These are phyloP conservation scores for Podospora sp. DNA, from an alignment of 495 filamentous ascomycete genomes.

Conservation along the genomic window DNA sequence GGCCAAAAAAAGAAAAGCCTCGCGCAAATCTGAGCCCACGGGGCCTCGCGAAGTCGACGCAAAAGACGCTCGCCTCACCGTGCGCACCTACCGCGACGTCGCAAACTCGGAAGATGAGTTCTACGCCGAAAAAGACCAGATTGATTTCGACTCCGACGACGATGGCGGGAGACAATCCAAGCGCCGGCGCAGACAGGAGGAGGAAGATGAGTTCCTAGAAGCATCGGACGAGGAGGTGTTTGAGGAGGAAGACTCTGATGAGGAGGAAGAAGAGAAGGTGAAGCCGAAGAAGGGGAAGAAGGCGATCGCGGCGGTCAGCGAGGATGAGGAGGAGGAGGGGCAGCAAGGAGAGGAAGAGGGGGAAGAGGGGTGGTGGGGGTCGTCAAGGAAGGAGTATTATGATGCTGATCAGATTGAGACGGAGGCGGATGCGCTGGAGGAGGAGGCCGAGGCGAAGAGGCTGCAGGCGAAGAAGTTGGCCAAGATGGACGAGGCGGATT, in stretches of 20 bases:
- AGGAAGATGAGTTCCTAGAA: constrained; percentile 62
- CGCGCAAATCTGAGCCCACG: constrained; percentile 45
- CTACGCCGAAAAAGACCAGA: constrained; percentile 76
- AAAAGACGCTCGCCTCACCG: constrained; percentile 58
- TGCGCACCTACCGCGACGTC: constrained; percentile 77
- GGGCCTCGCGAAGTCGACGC: constrained; percentile 54
- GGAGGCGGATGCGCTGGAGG: constrained; percentile 86
- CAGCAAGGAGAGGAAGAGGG: constrained; percentile 67
- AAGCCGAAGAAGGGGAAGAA: constrained; percentile 30
- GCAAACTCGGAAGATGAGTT: constrained; percentile 94
- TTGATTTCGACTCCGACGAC: constrained; percentile 81
- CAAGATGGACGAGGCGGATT: constrained; percentile 85
- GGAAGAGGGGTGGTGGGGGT: constrained; percentile 80
- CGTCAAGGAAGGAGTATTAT: constrained; percentile 88
- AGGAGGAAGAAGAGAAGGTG: constrained; percentile 42
- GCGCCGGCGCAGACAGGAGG: constrained; percentile 64
- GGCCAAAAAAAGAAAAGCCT: constrained; percentile 81
- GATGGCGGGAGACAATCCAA: constrained; percentile 80
- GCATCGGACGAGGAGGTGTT: constrained; percentile 86
- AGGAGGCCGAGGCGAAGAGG: constrained; percentile 85
- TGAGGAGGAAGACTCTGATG: constrained; percentile 60
- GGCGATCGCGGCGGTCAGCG: constrained; percentile 20
- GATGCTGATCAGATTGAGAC: constrained; percentile 87
- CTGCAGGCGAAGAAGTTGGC: constrained; percentile 87
- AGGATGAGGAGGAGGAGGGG: constrained; percentile 46